Evolutionary conservation across 179 eudicot genomes (phyloP), one percentile per base, ranked within the genome.

Genomic region (Corrigiola litoralis): DNA sequence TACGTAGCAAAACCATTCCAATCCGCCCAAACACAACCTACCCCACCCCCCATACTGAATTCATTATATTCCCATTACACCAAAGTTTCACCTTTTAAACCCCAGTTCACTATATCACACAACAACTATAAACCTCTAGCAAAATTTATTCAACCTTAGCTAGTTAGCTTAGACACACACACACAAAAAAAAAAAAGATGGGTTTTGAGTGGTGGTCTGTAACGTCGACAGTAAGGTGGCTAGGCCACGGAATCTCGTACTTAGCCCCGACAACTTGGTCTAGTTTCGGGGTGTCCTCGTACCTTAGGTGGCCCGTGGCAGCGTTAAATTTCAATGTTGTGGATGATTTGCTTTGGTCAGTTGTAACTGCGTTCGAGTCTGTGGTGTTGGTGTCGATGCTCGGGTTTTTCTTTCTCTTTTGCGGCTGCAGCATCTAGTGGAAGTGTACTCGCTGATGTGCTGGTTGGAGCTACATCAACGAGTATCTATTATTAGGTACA

Each of bases 371-470:
- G 53, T 38, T 82, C 14, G 96, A 88, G 79, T 82, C 89, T n/a
- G 29, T 86, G 50, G 92, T 80, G 59, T 70, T 88, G 81, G 79
- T 78, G 2, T 65, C 86, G 11, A 82, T 86, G 92, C 80, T 88
- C 29, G 77, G 84, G 62, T 86, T 71, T 61, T 88, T 84, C 79
- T 88, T 78, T 80, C 59, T 86, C 48, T 82, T 79, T 65, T 88
- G 92, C 46, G 95, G 95, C 18, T 88, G 95, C 64, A 84, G 81
- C 61, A 20, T 88, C 63, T 85, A n/a, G n/a, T n/a, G n/a, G n/a
- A n/a, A n/a, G n/a, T n/a, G n/a, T n/a, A n/a, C n/a, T n/a, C n/a
- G n/a, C n/a, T n/a, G n/a, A n/a, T n/a, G n/a, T n/a, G n/a, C n/a
- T n/a, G n/a, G n/a, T n/a, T n/a, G n/a, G n/a, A n/a, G n/a, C n/a